phyloP scores from a whole-genome alignment of 192 early-diverging fungal genomes.

The Gaertneriomyces semiglobifer region DNA sequence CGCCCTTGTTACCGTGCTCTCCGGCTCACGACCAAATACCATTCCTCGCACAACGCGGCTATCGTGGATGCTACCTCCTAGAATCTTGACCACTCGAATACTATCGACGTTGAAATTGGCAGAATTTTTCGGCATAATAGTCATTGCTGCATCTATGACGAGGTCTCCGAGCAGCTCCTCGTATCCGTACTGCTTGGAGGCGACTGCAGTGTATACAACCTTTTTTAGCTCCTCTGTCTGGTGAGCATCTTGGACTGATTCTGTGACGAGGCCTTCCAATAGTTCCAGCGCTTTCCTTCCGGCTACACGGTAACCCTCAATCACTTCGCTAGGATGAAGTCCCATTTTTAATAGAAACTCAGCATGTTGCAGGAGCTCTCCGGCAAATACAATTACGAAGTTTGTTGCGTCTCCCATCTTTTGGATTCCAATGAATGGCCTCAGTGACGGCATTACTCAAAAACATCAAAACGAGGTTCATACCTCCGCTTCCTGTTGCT shows the following conservation, averaged over 20 bases:
- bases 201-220: constrained; percentile 75
- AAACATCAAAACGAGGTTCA: too few species aligned
- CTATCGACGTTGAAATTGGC: constrained; percentile 91
- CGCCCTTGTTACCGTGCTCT: constrained; percentile 65
- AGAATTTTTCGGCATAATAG: constrained; percentile 87
- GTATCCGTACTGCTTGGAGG: constrained; percentile 89
- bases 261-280: constrained; percentile 56
- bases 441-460: too few species aligned
- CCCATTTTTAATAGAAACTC: constrained; percentile 92
- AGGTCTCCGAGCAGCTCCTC: constrained; percentile 80
- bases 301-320: constrained; percentile 91
- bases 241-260: constrained; percentile 48
- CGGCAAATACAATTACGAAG: constrained; percentile 90
- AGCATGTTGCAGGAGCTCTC: constrained; percentile 91
- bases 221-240: constrained; percentile 62
- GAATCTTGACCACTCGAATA: constrained; percentile 94
- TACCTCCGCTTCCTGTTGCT: constrained; percentile 95
- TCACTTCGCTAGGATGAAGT: constrained; percentile 89
- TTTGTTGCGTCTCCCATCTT: constrained; percentile 94
- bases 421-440: too few species aligned
- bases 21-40: constrained; percentile 93
- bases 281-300: constrained; percentile 75
- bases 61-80: constrained; percentile 87
- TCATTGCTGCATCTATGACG: constrained; percentile 77
- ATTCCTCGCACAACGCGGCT: constrained; percentile 89